phyloP scores from a whole-genome alignment of 2,329 filamentous ascomycete species.

The Ceratocystis ficicola region DNA sequence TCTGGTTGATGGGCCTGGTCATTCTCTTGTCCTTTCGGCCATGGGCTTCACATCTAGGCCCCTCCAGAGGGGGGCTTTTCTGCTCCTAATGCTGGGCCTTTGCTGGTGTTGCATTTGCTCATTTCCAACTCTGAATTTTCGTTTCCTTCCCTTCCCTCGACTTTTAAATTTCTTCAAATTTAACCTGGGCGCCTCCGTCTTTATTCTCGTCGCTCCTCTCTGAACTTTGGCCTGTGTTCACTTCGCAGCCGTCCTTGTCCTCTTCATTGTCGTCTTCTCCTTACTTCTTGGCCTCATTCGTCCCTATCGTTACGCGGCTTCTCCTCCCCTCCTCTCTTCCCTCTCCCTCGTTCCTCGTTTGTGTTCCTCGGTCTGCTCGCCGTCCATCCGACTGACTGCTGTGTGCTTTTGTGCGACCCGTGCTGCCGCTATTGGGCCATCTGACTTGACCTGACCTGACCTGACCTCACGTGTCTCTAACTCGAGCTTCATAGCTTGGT shows the following conservation, averaged over 20 bases:
- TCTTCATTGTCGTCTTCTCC: neutral
- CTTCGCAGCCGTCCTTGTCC: neutral
- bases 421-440: too few relatives aligned
- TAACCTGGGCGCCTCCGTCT: neutral
- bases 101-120: slow-evolving; percentile 11
- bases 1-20: too few relatives aligned
- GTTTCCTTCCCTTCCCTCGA: neutral
- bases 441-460: too few relatives aligned
- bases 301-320: neutral
- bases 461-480: too few relatives aligned
- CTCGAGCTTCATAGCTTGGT: too few relatives aligned
- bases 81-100: neutral
- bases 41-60: too few relatives aligned
- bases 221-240: too few relatives aligned
- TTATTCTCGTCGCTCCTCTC: neutral
- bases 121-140: neutral
- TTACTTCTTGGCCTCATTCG: neutral
- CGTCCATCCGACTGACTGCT: too few relatives aligned
- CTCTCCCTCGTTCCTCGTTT: neutral
- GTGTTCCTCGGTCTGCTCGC: too few relatives aligned
- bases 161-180: neutral
- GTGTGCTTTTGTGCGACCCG: too few relatives aligned
- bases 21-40: neutral
- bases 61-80: neutral
- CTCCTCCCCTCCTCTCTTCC: neutral